A percentile compares a stretch with the other conserved stretches of the same genome.
Evolutionary conservation across 2,329 filamentous ascomycete species (phyloP).

Genomic region (Aspergillus persii): DNA sequence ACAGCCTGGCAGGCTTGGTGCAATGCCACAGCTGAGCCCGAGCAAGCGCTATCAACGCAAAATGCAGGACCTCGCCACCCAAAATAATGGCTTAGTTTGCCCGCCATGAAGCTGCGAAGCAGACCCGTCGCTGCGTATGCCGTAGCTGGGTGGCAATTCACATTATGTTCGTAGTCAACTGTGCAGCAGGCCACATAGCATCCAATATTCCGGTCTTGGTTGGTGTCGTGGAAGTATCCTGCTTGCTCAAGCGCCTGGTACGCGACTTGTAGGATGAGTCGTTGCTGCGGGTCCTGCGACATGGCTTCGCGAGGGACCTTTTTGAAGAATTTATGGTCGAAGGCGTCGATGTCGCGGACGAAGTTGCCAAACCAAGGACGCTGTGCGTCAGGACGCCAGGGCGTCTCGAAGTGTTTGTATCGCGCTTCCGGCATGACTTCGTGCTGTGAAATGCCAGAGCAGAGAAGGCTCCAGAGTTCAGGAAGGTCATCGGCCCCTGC

Average conservation of each 20-base stretch:
- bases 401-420: slow-evolving; percentile 15
- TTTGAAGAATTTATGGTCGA: slow-evolving; percentile 35
- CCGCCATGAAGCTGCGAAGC: slow-evolving; percentile 26
- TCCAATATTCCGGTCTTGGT: slow-evolving; percentile 33
- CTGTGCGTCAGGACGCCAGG: slow-evolving; percentile 12
- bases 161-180: slow-evolving; percentile 44
- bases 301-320: slow-evolving; percentile 26
- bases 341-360: slow-evolving; percentile 22
- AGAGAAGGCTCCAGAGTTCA: slow-evolving; percentile 35
- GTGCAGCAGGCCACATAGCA: slow-evolving; percentile 38
- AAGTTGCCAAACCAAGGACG: slow-evolving; percentile 21
- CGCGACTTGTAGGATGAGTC: slow-evolving; percentile 29
- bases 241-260: slow-evolving; percentile 34
- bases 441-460: slow-evolving; percentile 22
- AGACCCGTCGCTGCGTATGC: slow-evolving; percentile 37
- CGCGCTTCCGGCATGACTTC: slow-evolving; percentile 17
- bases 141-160: slow-evolving; percentile 35
- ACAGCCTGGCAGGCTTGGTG: slow-evolving; percentile 25
- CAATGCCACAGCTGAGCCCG: slow-evolving; percentile 38
- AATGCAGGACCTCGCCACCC: slow-evolving; percentile 44
- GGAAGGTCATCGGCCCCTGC: slow-evolving; percentile 27
- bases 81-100: slow-evolving; percentile 42
- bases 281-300: slow-evolving; percentile 34
- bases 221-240: slow-evolving; percentile 24
- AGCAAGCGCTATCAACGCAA: slow-evolving; percentile 45